Evolutionary conservation across 106 monocot genomes (phyloP), one percentile per base, ranked within the genome.

Genomic region (Narthecium ossifragum): DNA sequence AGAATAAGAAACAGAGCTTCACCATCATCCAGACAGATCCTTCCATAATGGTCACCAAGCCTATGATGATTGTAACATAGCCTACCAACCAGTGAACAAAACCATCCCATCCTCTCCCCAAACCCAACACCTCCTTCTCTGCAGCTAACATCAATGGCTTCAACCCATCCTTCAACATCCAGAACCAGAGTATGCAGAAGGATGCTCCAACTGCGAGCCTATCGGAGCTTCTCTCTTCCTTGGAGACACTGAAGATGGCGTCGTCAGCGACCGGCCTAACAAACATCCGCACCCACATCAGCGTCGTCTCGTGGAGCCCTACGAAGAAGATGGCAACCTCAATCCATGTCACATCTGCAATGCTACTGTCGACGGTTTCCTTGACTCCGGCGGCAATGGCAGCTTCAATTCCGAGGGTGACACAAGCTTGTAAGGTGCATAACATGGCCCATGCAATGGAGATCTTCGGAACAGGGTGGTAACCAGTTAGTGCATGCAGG

Each of bases 391-490:
- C 34, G 21, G 57, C 7, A 0, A 58, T 23, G 31, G 36, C 24
- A 8, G 58, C 18, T 10, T 58, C 36, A 38, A 38, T 58, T 1
- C 58, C 58, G 3, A 58, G 37, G 22, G 22, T 58, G 21, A 58
- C 58, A 2, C 36, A 58, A 7, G 36, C 58, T 58, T 58, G 58
- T 10, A 58, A 58, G 58, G 24, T 21, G 58, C 34, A 24, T n/a
- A 58, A 32, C 21, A 38, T 32, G 2, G 37, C 4, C 58, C 58
- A 58, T 22, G 38, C 15, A 25, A 36, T 9, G 10, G 1, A 8
- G 0, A 58, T 2, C 0, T 23, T 20, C 12, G 37, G 22, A 5
- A 2, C 23, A 13, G 58, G 58, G n/a, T 5, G 3, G 58, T 24
- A 1, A 4, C 58, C 36, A 21, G 58, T 58, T 0, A 58, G 58